phyloP scores from a whole-genome alignment of 1,284 basidiomycete genomes.

The Pascua sp. region DNA sequence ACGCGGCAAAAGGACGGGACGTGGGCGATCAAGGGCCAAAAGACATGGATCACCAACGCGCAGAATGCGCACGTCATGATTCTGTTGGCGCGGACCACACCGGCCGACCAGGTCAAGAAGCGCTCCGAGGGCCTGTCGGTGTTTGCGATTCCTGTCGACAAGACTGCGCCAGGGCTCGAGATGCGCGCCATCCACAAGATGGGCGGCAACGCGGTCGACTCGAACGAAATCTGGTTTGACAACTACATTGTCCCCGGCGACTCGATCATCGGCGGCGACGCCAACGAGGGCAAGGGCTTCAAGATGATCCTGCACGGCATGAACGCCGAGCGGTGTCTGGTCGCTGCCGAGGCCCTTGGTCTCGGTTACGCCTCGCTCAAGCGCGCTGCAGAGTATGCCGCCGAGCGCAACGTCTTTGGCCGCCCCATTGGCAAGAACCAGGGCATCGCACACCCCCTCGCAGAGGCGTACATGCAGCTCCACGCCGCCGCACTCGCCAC shows the following conservation, averaged over 20 bases:
- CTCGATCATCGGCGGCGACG: constrained; percentile 13
- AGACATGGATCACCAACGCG: constrained; percentile 20
- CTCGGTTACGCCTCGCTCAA: constrained; percentile 22
- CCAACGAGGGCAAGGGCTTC: constrained; percentile 46
- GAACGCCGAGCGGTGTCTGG: constrained; percentile 50
- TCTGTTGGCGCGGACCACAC: constrained; percentile 20
- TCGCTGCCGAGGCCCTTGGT: constrained; percentile 52
- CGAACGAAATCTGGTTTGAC: constrained; percentile 20
- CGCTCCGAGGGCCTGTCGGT: constrained; percentile 15
- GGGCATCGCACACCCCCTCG: constrained; percentile 22
- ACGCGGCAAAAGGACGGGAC: constrained; percentile 12
- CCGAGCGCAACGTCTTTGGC: constrained; percentile 18
- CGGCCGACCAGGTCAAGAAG: constrained; percentile 19
- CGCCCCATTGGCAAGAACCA: constrained; percentile 22
- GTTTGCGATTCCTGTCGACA: constrained; percentile 18
- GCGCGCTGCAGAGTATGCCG: constrained; percentile 11
- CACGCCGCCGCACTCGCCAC: constrained; percentile 12
- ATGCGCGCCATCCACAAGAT: constrained; percentile 14
- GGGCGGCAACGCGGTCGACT: constrained; percentile 18
- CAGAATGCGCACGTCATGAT: constrained; percentile 26
- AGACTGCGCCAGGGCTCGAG: constrained; percentile 11
- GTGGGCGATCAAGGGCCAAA: constrained; percentile 18
- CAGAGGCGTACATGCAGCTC: constrained; percentile 21
- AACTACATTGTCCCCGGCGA: constrained; percentile 15
- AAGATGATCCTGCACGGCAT: constrained; percentile 40